Evolutionary conservation across 805 yeast species (phyloP).

Genomic region (Ogataea thermomethanolica): DNA sequence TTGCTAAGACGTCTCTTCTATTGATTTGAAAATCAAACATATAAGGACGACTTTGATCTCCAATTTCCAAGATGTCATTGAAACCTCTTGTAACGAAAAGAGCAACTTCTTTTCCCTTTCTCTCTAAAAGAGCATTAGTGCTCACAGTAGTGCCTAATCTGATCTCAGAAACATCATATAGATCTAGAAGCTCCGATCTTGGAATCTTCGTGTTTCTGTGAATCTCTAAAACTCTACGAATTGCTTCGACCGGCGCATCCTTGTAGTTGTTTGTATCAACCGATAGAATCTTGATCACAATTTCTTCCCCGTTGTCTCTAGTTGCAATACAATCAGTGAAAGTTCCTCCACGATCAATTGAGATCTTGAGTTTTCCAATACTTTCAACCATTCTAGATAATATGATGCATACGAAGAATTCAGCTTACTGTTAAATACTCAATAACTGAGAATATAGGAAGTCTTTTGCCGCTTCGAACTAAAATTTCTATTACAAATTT

Average conservation of each 20-base stretch:
- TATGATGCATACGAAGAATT: too few relatives aligned
- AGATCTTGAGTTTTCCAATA: slow-evolving; percentile 1
- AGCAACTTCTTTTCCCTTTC: slow-evolving; percentile 86
- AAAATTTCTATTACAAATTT: too few relatives aligned
- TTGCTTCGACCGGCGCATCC: slow-evolving; percentile 92
- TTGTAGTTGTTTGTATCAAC: slow-evolving; percentile 82
- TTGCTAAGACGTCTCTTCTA: slow-evolving; percentile 67
- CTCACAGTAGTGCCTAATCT: slow-evolving; percentile 95
- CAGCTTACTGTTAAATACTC: too few relatives aligned
- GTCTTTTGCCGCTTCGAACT: neutral
- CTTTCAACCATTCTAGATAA: neutral
- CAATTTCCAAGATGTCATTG: slow-evolving; percentile 74
- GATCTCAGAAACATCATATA: slow-evolving; percentile 58
- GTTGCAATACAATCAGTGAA: slow-evolving; percentile 73
- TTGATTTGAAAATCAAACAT: slow-evolving; percentile 78
- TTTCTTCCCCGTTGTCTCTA: slow-evolving; percentile 48
- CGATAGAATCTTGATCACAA: slow-evolving; percentile 71
- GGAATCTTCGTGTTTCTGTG: slow-evolving; percentile 52
- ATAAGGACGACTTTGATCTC: slow-evolving; percentile 87
- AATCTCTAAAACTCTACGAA: slow-evolving; percentile 67
- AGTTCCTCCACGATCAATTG: slow-evolving; percentile 69
- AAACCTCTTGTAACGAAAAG: slow-evolving; percentile 85
- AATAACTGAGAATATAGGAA: neutral
- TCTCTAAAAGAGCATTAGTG: slow-evolving; percentile 85
- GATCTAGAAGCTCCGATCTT: slow-evolving; percentile 54